Base-by-base conservation (phyloP, 2,329 filamentous ascomycete genomes). In the Talaromyces sp. region DNA sequence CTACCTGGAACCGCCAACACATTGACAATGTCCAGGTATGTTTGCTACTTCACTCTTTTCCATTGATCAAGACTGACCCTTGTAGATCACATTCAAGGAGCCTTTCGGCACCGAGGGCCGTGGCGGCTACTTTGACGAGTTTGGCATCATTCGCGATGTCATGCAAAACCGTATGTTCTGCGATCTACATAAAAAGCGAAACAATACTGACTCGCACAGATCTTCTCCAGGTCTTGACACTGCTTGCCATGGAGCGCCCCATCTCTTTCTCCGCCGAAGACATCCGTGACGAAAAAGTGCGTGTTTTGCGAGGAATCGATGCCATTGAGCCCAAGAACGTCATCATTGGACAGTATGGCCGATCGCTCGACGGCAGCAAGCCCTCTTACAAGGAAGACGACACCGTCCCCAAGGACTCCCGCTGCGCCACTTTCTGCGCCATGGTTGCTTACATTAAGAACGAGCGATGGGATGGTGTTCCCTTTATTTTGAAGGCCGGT, bases 361-460 rank as follows among this genome's bases (percentile, higher is more conserved):
- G 90, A 79, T 97, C 93, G 32, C 83, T 97, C 58, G 94, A 99
- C 72, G 93, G 93, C 69, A 92, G 85, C 79, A 99, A 97, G 84
- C 94, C 94, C 53, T 88, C 91, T 48, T 99, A 99, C 84, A 96
- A 97, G 81, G 94, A 99, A 79, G 94, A 99, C 69, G 92, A 97
- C 73, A 97, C 94, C 21, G 94, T 99, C 31, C 94, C 94, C 62
- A 94, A 96, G 80, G 92, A 96, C 68, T 97, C 93, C 35, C 88
- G 95, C 70, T 99, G 94, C 84, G 93, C 94, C 29, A 99, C 94
- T 7, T 99, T 99, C 83, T 96, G 92, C 72, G 93, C 94, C 41
- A 87, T 99, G 78, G 93, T 96, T 38, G 92, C 92, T 38, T 96
- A 95, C 80, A 97, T 99, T 80, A 97, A 97, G 86, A 99, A 99